phyloP scores from a whole-genome alignment of 2,329 filamentous ascomycete species.

The Chaetothyriales sp. region DNA sequence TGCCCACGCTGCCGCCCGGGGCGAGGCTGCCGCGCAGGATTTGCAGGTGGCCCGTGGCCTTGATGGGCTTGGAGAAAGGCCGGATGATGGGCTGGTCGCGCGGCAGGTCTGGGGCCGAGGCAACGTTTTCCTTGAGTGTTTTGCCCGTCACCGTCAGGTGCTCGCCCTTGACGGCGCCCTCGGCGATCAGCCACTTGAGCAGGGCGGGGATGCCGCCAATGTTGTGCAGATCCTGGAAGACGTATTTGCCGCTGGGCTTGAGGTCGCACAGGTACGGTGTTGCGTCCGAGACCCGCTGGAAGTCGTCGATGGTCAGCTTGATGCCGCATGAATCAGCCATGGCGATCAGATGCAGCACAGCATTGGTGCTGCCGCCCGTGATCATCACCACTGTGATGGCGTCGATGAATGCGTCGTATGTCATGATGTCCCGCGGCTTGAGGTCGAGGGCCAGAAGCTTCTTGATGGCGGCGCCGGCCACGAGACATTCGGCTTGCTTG shows the following conservation, averaged over 20 bases:
- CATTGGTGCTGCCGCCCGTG: conserved; percentile 72
- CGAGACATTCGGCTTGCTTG: conserved; percentile 59
- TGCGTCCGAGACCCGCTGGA: conserved; percentile 65
- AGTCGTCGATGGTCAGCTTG: conserved; percentile 72
- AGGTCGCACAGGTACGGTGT: conserved; percentile 69
- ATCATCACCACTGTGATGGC: conserved; percentile 73
- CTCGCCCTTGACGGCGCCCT: conserved; percentile 44
- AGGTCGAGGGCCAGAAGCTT: conserved; percentile 63
- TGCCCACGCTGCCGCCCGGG: conserved; percentile 55
- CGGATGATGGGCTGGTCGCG: conserved; percentile 53
- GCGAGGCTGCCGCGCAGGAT: conserved; percentile 56
- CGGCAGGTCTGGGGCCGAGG: conserved; percentile 48
- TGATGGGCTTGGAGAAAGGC: conserved; percentile 54
- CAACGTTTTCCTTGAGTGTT: conserved; percentile 43
- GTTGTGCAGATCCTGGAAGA: conserved; percentile 42
- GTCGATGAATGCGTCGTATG: conserved; percentile 66
- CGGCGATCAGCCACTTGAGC: conserved; percentile 42
- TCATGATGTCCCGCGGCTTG: conserved; percentile 61
- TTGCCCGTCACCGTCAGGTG: conserved; percentile 47
- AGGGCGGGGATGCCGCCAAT: conserved; percentile 44
- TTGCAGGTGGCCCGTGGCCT: conserved; percentile 56
- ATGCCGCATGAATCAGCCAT: conserved; percentile 70
- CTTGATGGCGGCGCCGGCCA: conserved; percentile 57
- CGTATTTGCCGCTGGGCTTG: conserved; percentile 57
- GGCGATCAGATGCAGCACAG: conserved; percentile 69